Evolutionary conservation across 2,329 filamentous ascomycete species (phyloP).

Genomic region (Penicillium psychrosexuale): DNA sequence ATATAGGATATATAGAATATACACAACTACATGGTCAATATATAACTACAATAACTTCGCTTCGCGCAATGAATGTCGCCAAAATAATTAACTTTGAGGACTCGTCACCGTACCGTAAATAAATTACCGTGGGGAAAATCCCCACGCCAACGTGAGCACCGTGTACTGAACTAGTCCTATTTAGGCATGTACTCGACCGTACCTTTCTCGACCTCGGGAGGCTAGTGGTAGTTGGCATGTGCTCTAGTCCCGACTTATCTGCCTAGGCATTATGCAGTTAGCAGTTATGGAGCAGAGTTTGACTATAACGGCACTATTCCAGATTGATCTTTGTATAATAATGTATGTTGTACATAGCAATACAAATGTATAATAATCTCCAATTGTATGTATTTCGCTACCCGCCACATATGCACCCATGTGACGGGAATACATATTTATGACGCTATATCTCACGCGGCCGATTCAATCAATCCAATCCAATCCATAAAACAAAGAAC

Average conservation of each 20-base stretch:
- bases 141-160: slow-evolving; percentile 3
- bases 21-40: no score
- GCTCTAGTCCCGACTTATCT: background rate
- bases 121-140: background rate
- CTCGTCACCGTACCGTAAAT: slow-evolving; percentile 9
- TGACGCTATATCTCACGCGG: background rate
- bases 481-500: background rate
- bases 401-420: background rate
- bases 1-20: no score
- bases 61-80: background rate
- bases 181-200: background rate
- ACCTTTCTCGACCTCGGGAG: background rate
- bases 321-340: background rate
- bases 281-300: no score
- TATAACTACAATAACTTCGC: no score
- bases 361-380: no score
- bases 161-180: slow-evolving; percentile 2
- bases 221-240: background rate
- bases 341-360: background rate
- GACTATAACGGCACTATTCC: background rate
- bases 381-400: background rate
- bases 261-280: no score
- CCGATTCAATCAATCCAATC: background rate
- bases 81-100: slow-evolving; percentile 1
- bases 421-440: background rate